Base-by-base conservation (phyloP, 75 land plant genomes). In the Pinus albicaulis region DNA sequence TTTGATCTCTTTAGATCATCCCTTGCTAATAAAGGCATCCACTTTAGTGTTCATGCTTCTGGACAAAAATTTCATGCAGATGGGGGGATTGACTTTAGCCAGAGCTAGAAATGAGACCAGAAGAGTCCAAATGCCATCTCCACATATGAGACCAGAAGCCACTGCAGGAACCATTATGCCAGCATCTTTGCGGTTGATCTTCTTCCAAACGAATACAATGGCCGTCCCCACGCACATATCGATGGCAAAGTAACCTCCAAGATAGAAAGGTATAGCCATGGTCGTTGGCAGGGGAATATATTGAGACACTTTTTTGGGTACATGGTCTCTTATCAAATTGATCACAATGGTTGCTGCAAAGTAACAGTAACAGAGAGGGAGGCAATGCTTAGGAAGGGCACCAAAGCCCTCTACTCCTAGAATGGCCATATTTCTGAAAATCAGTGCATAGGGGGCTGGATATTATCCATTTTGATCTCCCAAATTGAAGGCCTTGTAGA, bases 181-280 rank as follows among this genome's bases (percentile, higher is more conserved):
- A 0, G 91, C 87, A 31, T 82, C 71, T 28, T 71, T 59, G 66
- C 68, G 77, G 87, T 89, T 79, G 15, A 73, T 13, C 64, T 57
- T 76, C 79, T 81, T 60, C 80, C 90, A 89, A 16, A 77, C 64
- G 24, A 79, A 89, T 17, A 82, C 65, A 55, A 89, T 77, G 55
- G 81, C 71, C 25, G 87, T 84, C 14, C 91, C 91, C 57, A 89
- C 26, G 56, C 86, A 89, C 91, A 89, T 89, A 68, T 89, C 91
- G 23, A 89, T 84, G 72, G 91, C 78, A 60, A 89, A 89, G 80
- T 88, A 89, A 31, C 76, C 81, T 0, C 91, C 91, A 24, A 88
- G 74, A 76, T 89, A 89, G 78, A 89, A 89, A 3, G 91, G 91
- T 36, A 89, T 82, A 57, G 91, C 91, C 91, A 89, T 84, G 13